Evolutionary conservation across 495 filamentous ascomycete species (phyloP).

Genomic region (Aspergillus funiculosus): DNA sequence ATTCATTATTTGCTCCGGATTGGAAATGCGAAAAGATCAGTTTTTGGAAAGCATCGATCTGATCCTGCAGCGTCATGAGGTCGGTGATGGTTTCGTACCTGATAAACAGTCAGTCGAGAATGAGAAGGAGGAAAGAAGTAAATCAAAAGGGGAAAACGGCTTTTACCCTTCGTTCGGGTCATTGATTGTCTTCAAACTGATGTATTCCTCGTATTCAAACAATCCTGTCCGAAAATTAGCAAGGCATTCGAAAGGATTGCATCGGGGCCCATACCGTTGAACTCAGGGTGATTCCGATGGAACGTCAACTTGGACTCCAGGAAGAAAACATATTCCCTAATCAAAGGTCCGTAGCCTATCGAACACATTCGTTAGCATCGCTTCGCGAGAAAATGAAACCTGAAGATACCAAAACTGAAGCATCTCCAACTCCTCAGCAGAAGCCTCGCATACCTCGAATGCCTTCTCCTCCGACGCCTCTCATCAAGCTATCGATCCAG

Average conservation of each 20-base stretch:
- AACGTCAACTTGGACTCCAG: slow-evolving; percentile 88
- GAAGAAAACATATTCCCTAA: slow-evolving; percentile 92
- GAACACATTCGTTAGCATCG: background rate
- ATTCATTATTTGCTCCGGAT: slow-evolving; percentile 86
- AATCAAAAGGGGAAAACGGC: background rate
- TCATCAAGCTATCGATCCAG: slow-evolving; percentile 89
- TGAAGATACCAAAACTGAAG: slow-evolving; percentile 17
- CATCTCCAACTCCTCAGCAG: slow-evolving; percentile 2
- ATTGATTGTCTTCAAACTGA: slow-evolving; percentile 95
- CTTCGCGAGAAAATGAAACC: too few species aligned
- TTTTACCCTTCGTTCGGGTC: slow-evolving; percentile 88
- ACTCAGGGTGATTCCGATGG: slow-evolving; percentile 93
- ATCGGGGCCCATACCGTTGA: slow-evolving; percentile 64
- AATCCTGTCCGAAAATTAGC: slow-evolving; percentile 46
- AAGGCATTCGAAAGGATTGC: background rate
- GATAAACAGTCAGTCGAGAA: slow-evolving; percentile 17
- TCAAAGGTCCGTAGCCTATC: slow-evolving; percentile 81
- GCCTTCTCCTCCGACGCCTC: slow-evolving; percentile 80
- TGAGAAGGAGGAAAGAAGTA: background rate
- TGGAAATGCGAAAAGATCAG: slow-evolving; percentile 95
- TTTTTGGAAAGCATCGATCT: slow-evolving; percentile 97
- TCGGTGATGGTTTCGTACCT: slow-evolving; percentile 95
- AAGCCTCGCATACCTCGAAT: slow-evolving; percentile 55
- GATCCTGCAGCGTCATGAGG: slow-evolving; percentile 93
- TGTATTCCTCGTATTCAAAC: slow-evolving; percentile 98